Evolutionary conservation across 805 yeast genomes (phyloP).

Genomic region (Metschnikowia gelsemii): DNA sequence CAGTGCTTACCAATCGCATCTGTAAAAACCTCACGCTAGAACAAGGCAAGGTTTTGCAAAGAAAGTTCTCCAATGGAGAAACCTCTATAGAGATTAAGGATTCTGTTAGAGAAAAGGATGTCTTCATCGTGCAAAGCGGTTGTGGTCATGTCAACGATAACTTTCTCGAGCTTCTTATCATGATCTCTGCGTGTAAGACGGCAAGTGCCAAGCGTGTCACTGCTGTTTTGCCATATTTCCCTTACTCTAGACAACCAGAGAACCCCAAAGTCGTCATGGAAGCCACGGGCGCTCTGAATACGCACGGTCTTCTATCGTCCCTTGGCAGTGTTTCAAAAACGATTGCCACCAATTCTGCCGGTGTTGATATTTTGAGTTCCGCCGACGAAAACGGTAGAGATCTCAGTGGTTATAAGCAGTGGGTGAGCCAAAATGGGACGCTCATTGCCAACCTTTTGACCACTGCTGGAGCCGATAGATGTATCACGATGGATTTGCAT

Average conservation of each 20-base stretch:
- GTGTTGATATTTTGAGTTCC: constrained; percentile 30
- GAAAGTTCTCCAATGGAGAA: constrained; percentile 84
- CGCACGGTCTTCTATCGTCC: constrained; percentile 14
- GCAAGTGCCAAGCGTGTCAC: constrained; percentile 88
- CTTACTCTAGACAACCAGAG: constrained; percentile 95
- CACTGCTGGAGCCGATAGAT: constrained; percentile 93
- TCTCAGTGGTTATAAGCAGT: constrained; percentile 77
- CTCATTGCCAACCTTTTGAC: constrained; percentile 83
- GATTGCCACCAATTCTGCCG: constrained; percentile 34
- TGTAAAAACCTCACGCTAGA: constrained; percentile 76
- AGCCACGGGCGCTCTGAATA: constrained; percentile 14
- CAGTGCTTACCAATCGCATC: constrained; percentile 68
- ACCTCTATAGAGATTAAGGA: constrained; percentile 82
- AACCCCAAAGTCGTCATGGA: constrained; percentile 49
- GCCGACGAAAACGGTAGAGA: constrained; percentile 41
- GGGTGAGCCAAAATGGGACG: constrained; percentile 96
- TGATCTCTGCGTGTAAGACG: constrained; percentile 89
- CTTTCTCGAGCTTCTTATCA: constrained; percentile 76
- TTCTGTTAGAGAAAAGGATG: constrained; percentile 95
- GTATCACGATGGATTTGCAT: constrained; percentile 96
- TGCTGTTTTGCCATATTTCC: constrained; percentile 89
- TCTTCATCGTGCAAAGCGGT: constrained; percentile 83
- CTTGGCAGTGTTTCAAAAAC: constrained; percentile 23
- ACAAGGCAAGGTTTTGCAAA: constrained; percentile 62
- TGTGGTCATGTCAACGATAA: constrained; percentile 87